These are phyloP conservation scores for Gastrolobium bilobum DNA, from an alignment of 306 rosid species.

Conservation along the genomic window DNA sequence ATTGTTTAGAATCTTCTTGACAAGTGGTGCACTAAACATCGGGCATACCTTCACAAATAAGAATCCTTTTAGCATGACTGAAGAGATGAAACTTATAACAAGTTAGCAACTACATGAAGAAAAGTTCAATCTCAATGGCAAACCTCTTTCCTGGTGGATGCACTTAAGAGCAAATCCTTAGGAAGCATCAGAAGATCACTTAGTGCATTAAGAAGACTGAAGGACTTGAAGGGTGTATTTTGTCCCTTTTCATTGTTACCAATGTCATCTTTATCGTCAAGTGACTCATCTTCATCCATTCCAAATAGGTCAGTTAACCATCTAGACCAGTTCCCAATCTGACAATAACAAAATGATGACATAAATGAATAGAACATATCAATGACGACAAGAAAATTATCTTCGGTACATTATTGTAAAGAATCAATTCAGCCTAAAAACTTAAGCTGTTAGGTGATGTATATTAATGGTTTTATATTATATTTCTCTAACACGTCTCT, in stretches of 20 bases:
- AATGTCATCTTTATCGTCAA: constrained; percentile 47
- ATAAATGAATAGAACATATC: constrained; percentile 15
- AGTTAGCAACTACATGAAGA: constrained; percentile 8
- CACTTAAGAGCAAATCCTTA: constrained; percentile 76
- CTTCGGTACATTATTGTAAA: background rate
- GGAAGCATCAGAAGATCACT: constrained; percentile 96
- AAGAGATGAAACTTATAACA: constrained; percentile 4
- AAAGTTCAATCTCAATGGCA: constrained; percentile 26
- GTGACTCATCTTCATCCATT: constrained; percentile 70
- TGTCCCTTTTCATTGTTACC: constrained; percentile 51
- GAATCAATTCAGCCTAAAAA: too few relatives aligned
- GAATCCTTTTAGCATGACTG: constrained; percentile 24
- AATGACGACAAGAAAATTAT: background rate
- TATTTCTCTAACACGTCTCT: too few relatives aligned
- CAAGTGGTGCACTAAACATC: constrained; percentile 65
- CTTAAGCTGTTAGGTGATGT: too few relatives aligned
- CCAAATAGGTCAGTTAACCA: constrained; percentile 80
- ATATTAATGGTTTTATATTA: too few relatives aligned
- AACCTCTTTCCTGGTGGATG: constrained; percentile 84
- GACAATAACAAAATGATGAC: constrained; percentile 43
- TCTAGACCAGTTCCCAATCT: constrained; percentile 93
- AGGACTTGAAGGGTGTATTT: constrained; percentile 69
- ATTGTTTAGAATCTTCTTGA: constrained; percentile 69
- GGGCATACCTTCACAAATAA: constrained; percentile 78
- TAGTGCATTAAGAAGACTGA: constrained; percentile 78